A percentile compares a stretch with the other conserved stretches of the same genome.
Evolutionary conservation across 306 rosid genomes (phyloP).

Genomic region (Hippophae gyantsensis): DNA sequence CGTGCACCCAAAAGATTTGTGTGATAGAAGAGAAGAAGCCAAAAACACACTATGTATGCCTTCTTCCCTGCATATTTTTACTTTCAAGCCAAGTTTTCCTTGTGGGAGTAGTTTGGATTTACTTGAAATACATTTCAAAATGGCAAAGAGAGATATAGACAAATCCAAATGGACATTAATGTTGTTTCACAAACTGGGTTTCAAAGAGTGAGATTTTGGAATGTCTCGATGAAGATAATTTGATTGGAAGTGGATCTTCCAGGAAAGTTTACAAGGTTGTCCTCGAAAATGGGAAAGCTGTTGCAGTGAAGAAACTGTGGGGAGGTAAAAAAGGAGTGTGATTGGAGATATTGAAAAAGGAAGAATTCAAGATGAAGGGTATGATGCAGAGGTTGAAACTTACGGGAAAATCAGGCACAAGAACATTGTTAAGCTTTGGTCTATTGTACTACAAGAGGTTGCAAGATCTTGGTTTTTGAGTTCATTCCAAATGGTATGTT

Average conservation of each 20-base stretch:
- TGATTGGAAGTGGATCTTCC: conserved; percentile 75
- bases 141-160: conserved; percentile 39
- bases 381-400: conserved; percentile 83
- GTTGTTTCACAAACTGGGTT: conserved; percentile 89
- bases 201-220: conserved; percentile 79
- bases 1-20: conserved; percentile 21
- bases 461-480: conserved; percentile 88
- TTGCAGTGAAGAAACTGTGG: conserved; percentile 86
- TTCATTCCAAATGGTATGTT: conserved; percentile 92
- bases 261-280: conserved; percentile 90
- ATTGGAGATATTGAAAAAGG: conserved; percentile 50
- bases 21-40: conserved; percentile 27
- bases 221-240: conserved; percentile 78
- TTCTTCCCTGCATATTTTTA: conserved; percentile 48
- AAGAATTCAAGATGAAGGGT: conserved; percentile 40
- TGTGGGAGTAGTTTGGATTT: conserved; percentile 63
- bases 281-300: conserved; percentile 50
- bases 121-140: conserved; percentile 52
- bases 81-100: conserved; percentile 46
- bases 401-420: conserved; percentile 89
- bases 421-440: conserved; percentile 92
- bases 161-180: conserved; percentile 71
- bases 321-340: conserved; percentile 28
- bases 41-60: conserved; percentile 42
- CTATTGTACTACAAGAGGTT: conserved; percentile 67